Evolutionary conservation across 148 eudicot genomes (phyloP).

Genomic region (Camellia granthamiana): DNA sequence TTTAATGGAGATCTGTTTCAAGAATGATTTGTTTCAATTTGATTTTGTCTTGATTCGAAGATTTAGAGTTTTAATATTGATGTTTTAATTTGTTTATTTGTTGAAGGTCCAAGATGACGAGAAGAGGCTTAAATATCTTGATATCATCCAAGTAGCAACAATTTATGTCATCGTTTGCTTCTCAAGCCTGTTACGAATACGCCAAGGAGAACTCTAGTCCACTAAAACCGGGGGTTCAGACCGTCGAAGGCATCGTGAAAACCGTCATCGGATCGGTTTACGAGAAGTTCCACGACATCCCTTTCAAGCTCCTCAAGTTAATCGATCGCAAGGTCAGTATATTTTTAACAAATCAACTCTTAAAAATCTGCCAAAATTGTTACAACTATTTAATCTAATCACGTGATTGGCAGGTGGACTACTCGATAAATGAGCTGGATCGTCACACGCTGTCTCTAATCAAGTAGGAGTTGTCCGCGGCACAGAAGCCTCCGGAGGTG

Average conservation of each 20-base stretch:
- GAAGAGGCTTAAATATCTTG: conserved; percentile 39
- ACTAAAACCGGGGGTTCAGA: conserved; percentile 37
- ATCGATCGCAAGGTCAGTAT: conserved; percentile 44
- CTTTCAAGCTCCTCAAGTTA: conserved; percentile 40
- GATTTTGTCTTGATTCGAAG: background rate
- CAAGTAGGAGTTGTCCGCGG: too few species aligned
- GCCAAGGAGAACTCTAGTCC: conserved; percentile 46
- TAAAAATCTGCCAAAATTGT: too few species aligned
- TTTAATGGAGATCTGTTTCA: background rate
- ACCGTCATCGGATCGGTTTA: conserved; percentile 44
- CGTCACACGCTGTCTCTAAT: too few species aligned
- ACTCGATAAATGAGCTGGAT: too few species aligned
- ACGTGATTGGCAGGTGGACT: too few species aligned
- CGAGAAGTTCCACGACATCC: conserved; percentile 43
- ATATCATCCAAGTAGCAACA: conserved; percentile 40
- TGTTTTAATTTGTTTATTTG: background rate
- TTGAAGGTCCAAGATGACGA: conserved; percentile 34
- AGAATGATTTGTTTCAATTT: background rate
- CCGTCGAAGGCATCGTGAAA: conserved; percentile 39
- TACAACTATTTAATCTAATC: too few species aligned
- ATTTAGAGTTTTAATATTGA: background rate
- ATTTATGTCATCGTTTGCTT: conserved; percentile 34
- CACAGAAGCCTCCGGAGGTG: conserved; percentile 30
- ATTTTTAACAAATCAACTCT: too few species aligned
- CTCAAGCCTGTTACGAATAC: conserved; percentile 34